Evolutionary conservation across 768 basidiomycete species (phyloP).

Genomic region (Termitomyces sp.): DNA sequence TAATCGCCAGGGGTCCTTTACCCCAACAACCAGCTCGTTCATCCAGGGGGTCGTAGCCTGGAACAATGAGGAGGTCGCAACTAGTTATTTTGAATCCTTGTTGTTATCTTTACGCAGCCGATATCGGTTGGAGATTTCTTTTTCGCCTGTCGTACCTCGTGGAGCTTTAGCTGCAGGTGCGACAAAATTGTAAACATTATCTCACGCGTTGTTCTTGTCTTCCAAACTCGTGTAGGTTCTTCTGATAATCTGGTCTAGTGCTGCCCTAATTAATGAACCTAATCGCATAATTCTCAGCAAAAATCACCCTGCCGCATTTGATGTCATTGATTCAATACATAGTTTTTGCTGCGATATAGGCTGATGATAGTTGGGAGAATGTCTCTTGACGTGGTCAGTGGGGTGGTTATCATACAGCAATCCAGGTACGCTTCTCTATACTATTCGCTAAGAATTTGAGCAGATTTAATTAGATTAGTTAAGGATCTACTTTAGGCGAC

Average conservation of each 20-base stretch:
- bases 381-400: neutral
- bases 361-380: neutral
- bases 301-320: neutral
- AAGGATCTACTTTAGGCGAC: neutral
- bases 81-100: neutral
- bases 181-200: neutral
- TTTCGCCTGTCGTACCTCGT: neutral
- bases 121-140: neutral
- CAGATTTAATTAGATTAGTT: conserved; percentile 3
- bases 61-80: conserved; percentile 3
- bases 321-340: neutral
- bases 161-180: neutral
- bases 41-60: neutral
- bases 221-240: neutral
- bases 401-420: neutral
- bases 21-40: neutral
- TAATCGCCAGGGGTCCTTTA: neutral
- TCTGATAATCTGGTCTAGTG: neutral
- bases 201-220: neutral
- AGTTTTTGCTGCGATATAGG: neutral
- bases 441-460: neutral
- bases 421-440: neutral
- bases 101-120: neutral
- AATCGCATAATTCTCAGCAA: neutral
- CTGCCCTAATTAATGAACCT: neutral